A percentile compares a stretch with the other conserved stretches of the same genome.
Conservation (phyloP, 352 stramenopile genomes). For the Pythium brachiatum region DNA sequence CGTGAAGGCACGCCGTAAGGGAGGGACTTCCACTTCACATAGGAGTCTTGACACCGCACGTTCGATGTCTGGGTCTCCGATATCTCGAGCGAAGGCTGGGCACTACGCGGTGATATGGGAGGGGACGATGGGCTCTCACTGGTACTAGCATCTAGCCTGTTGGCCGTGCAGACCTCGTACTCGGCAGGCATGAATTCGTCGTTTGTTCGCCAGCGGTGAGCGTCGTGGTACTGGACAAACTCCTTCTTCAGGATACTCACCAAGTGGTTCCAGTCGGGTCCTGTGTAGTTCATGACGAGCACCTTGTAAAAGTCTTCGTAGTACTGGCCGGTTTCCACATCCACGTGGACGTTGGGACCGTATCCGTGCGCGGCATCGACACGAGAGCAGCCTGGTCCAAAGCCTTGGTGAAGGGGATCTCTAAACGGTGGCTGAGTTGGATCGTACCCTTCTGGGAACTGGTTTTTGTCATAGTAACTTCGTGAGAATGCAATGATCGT, state of each 20-base stretch:
- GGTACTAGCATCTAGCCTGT: not conserved
- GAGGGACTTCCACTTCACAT: constrained; percentile 59
- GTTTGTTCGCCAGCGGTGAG: constrained; percentile 57
- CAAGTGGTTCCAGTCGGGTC: constrained; percentile 89
- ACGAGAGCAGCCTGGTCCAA: constrained; percentile 30
- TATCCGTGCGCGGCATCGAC: constrained; percentile 34
- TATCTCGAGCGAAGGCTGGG: not conserved
- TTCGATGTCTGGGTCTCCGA: not conserved
- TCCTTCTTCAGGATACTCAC: constrained; percentile 92
- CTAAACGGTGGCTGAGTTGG: constrained; percentile 39
- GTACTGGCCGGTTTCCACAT: constrained; percentile 44
- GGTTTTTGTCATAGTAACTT: constrained; percentile 78
- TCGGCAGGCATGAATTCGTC: constrained; percentile 46
- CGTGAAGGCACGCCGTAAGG: constrained; percentile 84
- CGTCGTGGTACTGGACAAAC: constrained; percentile 91
- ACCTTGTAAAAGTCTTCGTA: constrained; percentile 87
- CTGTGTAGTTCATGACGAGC: constrained; percentile 85
- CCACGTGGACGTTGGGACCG: constrained; percentile 60
- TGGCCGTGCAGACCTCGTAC: constrained; percentile 50
- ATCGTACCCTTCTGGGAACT: constrained; percentile 63
- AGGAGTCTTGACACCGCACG: constrained; percentile 7
- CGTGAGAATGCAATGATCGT: constrained; percentile 92
- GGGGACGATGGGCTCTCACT: not conserved
- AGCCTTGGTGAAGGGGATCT: constrained; percentile 49
- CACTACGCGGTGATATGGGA: not conserved